Conservation (phyloP, 2,329 filamentous ascomycete species). For the Penicillium brasilianum region DNA sequence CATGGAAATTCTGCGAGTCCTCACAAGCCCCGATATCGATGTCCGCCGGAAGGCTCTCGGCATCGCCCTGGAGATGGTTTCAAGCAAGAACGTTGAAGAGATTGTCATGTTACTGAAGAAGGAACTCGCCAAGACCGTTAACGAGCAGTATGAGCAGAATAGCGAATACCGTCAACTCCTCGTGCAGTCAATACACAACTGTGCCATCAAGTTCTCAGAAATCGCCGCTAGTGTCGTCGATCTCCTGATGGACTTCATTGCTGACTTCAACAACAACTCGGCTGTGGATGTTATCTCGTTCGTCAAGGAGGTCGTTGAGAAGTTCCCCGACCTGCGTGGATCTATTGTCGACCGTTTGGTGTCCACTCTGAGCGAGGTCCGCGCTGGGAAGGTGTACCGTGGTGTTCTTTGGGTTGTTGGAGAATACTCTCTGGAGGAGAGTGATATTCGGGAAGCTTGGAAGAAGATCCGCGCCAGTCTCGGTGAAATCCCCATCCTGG, state of each 20-base stretch:
- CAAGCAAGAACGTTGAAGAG: slow-evolving; percentile 98
- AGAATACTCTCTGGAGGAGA: slow-evolving; percentile 93
- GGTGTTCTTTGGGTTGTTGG: slow-evolving; percentile 97
- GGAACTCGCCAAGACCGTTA: slow-evolving; percentile 94
- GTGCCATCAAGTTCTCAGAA: slow-evolving; percentile 98
- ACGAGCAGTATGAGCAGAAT: slow-evolving; percentile 98
- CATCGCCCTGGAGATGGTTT: slow-evolving; percentile 96
- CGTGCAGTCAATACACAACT: slow-evolving; percentile 97
- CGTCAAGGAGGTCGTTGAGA: slow-evolving; percentile 98
- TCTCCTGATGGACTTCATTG: slow-evolving; percentile 98
- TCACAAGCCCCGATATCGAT: slow-evolving; percentile 94
- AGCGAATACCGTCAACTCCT: slow-evolving; percentile 91
- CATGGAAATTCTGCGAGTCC: slow-evolving; percentile 94
- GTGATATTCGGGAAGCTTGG: slow-evolving; percentile 95
- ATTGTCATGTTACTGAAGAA: slow-evolving; percentile 96
- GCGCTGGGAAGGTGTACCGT: slow-evolving; percentile 95
- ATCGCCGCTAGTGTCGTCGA: slow-evolving; percentile 96
- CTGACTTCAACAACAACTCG: slow-evolving; percentile 95
- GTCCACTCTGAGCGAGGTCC: slow-evolving; percentile 87
- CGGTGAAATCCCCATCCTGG: slow-evolving; percentile 94
- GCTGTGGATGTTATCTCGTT: slow-evolving; percentile 98
- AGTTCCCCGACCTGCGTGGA: slow-evolving; percentile 86
- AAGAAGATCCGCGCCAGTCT: slow-evolving; percentile 91
- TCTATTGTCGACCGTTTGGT: slow-evolving; percentile 89
- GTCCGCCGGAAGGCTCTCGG: slow-evolving; percentile 88